Conservation (phyloP, 2,329 filamentous ascomycete genomes). For the Malbranchea cinnamomea region DNA sequence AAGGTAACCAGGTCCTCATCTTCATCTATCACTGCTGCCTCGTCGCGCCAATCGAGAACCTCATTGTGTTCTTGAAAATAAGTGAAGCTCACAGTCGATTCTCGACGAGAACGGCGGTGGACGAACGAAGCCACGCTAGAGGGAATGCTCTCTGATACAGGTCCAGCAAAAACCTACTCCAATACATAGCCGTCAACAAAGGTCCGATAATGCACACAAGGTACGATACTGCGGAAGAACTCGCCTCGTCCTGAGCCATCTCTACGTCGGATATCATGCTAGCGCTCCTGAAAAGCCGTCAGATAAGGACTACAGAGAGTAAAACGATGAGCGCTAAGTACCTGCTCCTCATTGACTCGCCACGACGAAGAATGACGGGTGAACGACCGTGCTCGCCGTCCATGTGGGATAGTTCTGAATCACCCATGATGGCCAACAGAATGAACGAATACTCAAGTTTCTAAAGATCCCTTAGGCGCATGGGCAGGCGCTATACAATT, state of each 20-base stretch:
- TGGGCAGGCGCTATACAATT: too few relatives aligned
- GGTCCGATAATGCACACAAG: slow-evolving; percentile 9
- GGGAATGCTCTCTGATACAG: slow-evolving; percentile 88
- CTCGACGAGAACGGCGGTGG: slow-evolving; percentile 64
- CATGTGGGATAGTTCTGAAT: slow-evolving; percentile 10
- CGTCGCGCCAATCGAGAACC: slow-evolving; percentile 34
- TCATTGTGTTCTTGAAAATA: slow-evolving; percentile 68
- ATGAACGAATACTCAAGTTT: too few relatives aligned
- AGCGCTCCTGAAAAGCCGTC: slow-evolving; percentile 6
- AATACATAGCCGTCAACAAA: too few relatives aligned
- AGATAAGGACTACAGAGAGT: background rate
- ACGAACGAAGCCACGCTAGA: slow-evolving; percentile 85
- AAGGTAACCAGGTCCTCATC: slow-evolving; percentile 30
- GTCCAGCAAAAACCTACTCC: slow-evolving; percentile 64
- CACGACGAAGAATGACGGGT: slow-evolving; percentile 5
- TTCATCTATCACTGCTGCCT: slow-evolving; percentile 34
- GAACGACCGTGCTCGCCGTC: slow-evolving; percentile 3
- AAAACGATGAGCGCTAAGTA: slow-evolving; percentile 9
- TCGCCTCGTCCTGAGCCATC: slow-evolving; percentile 91
- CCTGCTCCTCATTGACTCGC: slow-evolving; percentile 26
- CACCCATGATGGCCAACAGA: too few relatives aligned
- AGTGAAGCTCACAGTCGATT: slow-evolving; percentile 77
- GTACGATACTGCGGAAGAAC: background rate
- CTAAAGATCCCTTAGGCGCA: too few relatives aligned
- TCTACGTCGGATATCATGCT: slow-evolving; percentile 93